Percentiles rank a stretch among this genome's conserved stretches.
Evolutionary conservation across 1,284 basidiomycete species (phyloP).

Genomic region (Microbotryum lychnidis-dioicae): DNA sequence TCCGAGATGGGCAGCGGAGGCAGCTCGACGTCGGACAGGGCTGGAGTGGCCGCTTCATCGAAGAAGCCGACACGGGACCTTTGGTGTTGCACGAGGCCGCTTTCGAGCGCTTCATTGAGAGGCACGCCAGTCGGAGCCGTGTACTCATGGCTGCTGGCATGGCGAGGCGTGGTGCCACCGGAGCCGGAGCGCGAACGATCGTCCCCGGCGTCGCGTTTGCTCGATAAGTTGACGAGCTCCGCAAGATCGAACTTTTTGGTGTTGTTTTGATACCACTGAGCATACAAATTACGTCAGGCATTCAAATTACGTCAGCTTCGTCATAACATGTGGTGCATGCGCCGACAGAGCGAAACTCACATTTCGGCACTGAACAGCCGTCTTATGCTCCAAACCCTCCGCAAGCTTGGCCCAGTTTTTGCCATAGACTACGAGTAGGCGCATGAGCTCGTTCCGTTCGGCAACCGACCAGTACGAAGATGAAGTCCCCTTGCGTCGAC

Average conservation of each 20-base stretch:
- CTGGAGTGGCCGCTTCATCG: too few species aligned
- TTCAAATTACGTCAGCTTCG: not conserved
- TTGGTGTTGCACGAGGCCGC: too few species aligned
- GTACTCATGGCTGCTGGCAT: too few species aligned
- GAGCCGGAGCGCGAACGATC: not conserved
- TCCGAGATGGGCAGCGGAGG: not conserved
- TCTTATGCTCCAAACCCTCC: slow-evolving; percentile 66
- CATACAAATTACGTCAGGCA: not conserved
- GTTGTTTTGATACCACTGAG: slow-evolving; percentile 27
- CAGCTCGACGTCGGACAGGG: too few species aligned
- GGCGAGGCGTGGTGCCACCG: too few species aligned
- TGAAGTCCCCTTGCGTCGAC: slow-evolving; percentile 33
- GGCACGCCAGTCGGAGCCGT: too few species aligned
- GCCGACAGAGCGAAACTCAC: slow-evolving; percentile 6
- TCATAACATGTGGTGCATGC: too few species aligned
- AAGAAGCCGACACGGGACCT: too few species aligned
- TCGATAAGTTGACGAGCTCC: not conserved
- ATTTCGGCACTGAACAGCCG: slow-evolving; percentile 56
- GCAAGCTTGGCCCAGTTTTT: slow-evolving; percentile 68
- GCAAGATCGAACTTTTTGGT: slow-evolving; percentile 14
- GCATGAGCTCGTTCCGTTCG: slow-evolving; percentile 52
- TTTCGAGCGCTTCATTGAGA: too few species aligned
- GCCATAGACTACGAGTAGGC: slow-evolving; percentile 59
- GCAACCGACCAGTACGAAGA: slow-evolving; percentile 49
- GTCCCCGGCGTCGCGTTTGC: not conserved